A percentile compares a stretch with the other conserved stretches of the same genome.
Conservation (phyloP, 2,329 filamentous ascomycete species). For the Beauveria bassiana region DNA sequence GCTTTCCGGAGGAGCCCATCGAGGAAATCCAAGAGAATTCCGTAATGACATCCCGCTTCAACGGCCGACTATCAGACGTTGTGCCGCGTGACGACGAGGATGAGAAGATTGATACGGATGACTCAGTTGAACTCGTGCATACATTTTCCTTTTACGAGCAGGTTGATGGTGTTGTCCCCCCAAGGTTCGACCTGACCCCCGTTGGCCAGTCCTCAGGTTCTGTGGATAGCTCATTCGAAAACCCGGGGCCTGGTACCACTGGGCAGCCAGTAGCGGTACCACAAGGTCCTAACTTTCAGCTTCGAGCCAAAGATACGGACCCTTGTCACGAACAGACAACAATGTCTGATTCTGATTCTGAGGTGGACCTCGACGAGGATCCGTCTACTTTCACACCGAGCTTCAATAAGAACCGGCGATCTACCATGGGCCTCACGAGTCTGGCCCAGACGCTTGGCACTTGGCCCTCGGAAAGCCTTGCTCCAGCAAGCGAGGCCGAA, state of each 20-base stretch:
- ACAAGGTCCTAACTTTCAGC: slow-evolving; percentile 23
- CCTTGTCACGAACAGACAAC: slow-evolving; percentile 30
- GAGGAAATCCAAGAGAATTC: slow-evolving; percentile 28
- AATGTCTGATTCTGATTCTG: slow-evolving; percentile 49
- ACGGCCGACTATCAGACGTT: slow-evolving; percentile 38
- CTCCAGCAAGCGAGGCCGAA: slow-evolving; percentile 21
- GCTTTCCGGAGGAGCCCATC: slow-evolving; percentile 16
- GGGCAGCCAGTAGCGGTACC: slow-evolving; percentile 16
- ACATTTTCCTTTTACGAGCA: slow-evolving; percentile 5
- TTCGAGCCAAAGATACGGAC: slow-evolving; percentile 41
- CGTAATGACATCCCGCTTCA: slow-evolving; percentile 31
- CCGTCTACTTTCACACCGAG: slow-evolving; percentile 36
- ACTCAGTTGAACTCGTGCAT: slow-evolving; percentile 11
- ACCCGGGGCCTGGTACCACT: not conserved
- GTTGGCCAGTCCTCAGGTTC: not conserved
- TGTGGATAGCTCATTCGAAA: not conserved
- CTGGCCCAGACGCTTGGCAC: slow-evolving; percentile 52
- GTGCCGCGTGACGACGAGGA: slow-evolving; percentile 32
- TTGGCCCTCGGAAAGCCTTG: slow-evolving; percentile 56
- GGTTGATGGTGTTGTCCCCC: not conserved
- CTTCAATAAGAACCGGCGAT: slow-evolving; percentile 23
- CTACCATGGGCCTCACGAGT: slow-evolving; percentile 50
- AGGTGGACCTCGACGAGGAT: slow-evolving; percentile 26
- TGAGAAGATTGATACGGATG: slow-evolving; percentile 23
- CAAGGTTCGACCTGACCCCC: not conserved